Base-by-base conservation (phyloP, 305 asterid genomes). In the Solanum aculeatissimum region DNA sequence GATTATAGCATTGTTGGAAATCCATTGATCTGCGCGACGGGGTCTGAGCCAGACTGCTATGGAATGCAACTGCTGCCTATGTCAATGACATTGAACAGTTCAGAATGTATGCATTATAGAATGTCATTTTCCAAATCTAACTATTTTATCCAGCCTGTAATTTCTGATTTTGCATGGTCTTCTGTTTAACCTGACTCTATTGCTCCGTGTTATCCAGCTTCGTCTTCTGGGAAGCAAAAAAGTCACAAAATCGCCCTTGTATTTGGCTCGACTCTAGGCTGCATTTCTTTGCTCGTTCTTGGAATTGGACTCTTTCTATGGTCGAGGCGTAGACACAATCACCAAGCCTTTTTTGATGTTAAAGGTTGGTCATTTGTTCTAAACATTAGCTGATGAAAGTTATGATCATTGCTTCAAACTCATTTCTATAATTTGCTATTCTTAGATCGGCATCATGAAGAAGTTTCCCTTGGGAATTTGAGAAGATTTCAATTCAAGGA, bases 401-500 rank as follows among this genome's bases (percentile, higher is more conserved):
- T 75, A 77, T 16, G 45, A 11, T 75, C 63, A 49, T 16, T 0
- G 7, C 3, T 16, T 75, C 62, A 5, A 49, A 29, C 18, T 49
- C 63, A 27, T 27, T 70, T 70, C 23, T 71, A 57, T 27, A 23
- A 83, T 82, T 18, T 19, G 63, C 9, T 21, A 58, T 4, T 58
- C 10, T 66, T 87, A 96, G 99, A 94, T 70, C 86, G 93, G 45
- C 92, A 89, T 47, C 89, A 91, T 29, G 97, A 94, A 87, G 97
- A 94, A 87, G 90, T 94, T 83, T 92, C 98, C 2, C 94, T 95
- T 0, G 98, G 98, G 23, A 97, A 95, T 83, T 83, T 97, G 58
- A 97, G 94, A 91, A 93, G 91, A 85, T 97, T 95, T 55, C 97
- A 90, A 19, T 89, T 95, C 84, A 91, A 92, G 85, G 98, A 97